These are phyloP conservation scores for Candida sojae DNA, from an alignment of 1,139 yeast genomes.

Conservation along the genomic window DNA sequence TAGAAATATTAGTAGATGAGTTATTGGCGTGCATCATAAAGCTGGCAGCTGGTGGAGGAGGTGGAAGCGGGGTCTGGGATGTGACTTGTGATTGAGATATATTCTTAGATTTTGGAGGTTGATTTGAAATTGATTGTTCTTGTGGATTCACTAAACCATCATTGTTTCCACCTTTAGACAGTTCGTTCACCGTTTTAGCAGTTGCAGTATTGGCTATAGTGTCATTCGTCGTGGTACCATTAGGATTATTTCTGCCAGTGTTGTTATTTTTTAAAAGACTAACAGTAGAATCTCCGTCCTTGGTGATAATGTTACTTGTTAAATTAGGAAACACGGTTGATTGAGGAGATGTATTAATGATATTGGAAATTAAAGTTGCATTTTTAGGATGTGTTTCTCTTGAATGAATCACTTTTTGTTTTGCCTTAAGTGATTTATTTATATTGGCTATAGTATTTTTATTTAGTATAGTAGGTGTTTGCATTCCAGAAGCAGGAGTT, in stretches of 20 bases:
- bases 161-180: neutral
- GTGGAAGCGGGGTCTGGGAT: slow-evolving; percentile 2
- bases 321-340: slow-evolving; percentile 27
- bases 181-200: too few relatives aligned
- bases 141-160: neutral
- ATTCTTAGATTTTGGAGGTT: neutral
- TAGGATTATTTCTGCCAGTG: neutral
- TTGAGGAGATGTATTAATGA: slow-evolving; percentile 37
- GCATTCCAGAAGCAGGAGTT: slow-evolving; percentile 4
- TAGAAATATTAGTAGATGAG: slow-evolving; percentile 7
- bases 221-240: too few relatives aligned
- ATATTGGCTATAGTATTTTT: slow-evolving; percentile 35
- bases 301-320: slow-evolving; percentile 4
- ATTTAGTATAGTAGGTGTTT: slow-evolving; percentile 22
- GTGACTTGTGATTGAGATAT: neutral
- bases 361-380: slow-evolving; percentile 34
- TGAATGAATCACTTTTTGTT: slow-evolving; percentile 39
- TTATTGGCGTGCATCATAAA: slow-evolving; percentile 14
- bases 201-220: too few relatives aligned
- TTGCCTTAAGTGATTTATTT: slow-evolving; percentile 43
- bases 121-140: neutral
- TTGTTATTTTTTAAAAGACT: slow-evolving; percentile 7
- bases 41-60: slow-evolving; percentile 8
- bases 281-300: slow-evolving; percentile 5
- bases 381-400: slow-evolving; percentile 42